These are phyloP conservation scores for Penicillium corylophilum DNA, from an alignment of 2,329 filamentous ascomycete species.

Conservation along the genomic window DNA sequence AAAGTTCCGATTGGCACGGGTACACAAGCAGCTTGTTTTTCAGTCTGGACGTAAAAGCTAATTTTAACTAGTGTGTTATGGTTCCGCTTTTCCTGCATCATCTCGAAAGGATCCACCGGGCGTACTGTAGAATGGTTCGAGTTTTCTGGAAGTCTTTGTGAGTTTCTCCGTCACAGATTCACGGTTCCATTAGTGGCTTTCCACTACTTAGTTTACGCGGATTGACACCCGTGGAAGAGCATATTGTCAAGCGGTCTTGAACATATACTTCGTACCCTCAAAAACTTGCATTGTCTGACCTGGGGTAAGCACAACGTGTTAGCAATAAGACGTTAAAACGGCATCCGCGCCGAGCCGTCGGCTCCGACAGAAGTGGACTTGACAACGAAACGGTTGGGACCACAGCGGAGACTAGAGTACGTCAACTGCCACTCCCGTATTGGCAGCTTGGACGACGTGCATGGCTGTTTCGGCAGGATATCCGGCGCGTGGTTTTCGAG, in stretches of 20 bases:
- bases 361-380: constrained; percentile 12
- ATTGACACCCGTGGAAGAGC: no score
- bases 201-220: no score
- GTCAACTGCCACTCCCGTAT: neutral
- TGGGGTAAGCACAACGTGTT: no score
- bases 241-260: no score
- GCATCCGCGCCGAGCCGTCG: constrained; percentile 7
- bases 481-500: neutral
- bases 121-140: no score
- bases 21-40: no score
- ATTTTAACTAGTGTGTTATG: neutral
- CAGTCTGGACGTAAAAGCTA: neutral
- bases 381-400: constrained; percentile 14
- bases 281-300: neutral
- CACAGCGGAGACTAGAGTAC: constrained; percentile 13
- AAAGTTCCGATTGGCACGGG: neutral
- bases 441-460: neutral
- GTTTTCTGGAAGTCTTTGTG: no score
- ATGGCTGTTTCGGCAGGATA: neutral
- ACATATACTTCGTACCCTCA: no score
- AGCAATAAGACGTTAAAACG: neutral
- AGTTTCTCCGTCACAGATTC: no score
- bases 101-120: no score
- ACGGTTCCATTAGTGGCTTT: no score
- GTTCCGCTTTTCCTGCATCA: neutral